These are phyloP conservation scores for Geotrichum fermentans DNA, from an alignment of 1,139 yeast genomes.

Conservation along the genomic window DNA sequence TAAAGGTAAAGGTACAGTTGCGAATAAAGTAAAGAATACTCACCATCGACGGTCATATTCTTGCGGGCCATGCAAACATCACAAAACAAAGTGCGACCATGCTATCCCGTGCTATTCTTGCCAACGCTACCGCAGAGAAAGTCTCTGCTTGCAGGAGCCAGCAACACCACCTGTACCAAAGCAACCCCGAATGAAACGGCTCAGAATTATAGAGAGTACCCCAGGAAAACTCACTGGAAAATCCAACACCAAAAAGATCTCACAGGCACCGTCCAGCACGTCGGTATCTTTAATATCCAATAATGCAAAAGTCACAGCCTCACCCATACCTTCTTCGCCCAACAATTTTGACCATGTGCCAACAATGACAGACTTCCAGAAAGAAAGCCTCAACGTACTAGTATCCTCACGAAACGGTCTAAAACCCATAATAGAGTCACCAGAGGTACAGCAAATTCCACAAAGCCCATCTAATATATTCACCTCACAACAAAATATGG, in stretches of 20 bases:
- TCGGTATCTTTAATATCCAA: too few relatives aligned
- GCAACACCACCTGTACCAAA: conserved; percentile 11
- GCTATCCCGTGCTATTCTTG: conserved; percentile 15
- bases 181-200: conserved; percentile 3
- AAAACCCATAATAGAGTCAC: too few relatives aligned
- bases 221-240: conserved; percentile 4
- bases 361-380: too few relatives aligned
- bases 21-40: not conserved
- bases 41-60: conserved; percentile 19
- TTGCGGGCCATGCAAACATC: conserved; percentile 18
- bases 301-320: too few relatives aligned
- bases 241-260: not conserved
- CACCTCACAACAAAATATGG: too few relatives aligned
- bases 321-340: too few relatives aligned
- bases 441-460: too few relatives aligned
- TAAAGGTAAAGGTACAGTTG: not conserved
- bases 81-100: conserved; percentile 18
- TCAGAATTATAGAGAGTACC: conserved; percentile 8
- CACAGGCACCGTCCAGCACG: not conserved
- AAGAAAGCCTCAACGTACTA: too few relatives aligned
- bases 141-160: conserved; percentile 5
- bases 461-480: too few relatives aligned
- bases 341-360: too few relatives aligned
- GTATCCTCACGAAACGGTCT: too few relatives aligned
- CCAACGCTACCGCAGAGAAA: conserved; percentile 13